Conservation (phyloP, 441 rosid genomes). For the Dalechampia spathulata region DNA sequence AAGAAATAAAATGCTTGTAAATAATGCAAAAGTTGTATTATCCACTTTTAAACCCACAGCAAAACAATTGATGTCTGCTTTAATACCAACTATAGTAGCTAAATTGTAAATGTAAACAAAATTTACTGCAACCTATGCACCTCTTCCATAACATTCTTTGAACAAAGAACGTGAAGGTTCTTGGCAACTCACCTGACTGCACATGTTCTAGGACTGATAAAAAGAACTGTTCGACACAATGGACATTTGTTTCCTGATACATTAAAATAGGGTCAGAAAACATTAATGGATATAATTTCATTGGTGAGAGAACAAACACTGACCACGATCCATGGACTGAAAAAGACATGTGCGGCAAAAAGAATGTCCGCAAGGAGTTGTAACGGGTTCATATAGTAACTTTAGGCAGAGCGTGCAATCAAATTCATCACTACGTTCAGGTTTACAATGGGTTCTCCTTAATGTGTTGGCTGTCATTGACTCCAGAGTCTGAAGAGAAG, state of each 20-base stretch:
- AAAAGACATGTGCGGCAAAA: slow-evolving; percentile 86
- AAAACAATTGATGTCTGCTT: not conserved
- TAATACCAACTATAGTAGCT: not conserved
- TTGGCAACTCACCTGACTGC: slow-evolving; percentile 59
- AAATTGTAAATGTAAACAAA: not conserved
- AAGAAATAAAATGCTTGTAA: not conserved
- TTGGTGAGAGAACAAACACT: slow-evolving; percentile 18
- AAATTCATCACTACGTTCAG: slow-evolving; percentile 79
- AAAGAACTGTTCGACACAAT: slow-evolving; percentile 84
- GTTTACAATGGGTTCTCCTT: slow-evolving; percentile 37
- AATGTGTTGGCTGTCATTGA: slow-evolving; percentile 24
- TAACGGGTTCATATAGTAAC: slow-evolving; percentile 78
- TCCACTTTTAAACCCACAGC: not conserved
- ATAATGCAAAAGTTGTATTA: not conserved
- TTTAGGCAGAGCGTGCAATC: slow-evolving; percentile 92
- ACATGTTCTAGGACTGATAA: slow-evolving; percentile 76
- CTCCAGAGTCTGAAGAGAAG: slow-evolving; percentile 64
- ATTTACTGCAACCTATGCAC: not conserved
- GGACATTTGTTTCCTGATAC: slow-evolving; percentile 88
- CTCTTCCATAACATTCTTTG: too few relatives aligned
- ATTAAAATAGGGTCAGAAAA: slow-evolving; percentile 17
- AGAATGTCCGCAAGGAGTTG: slow-evolving; percentile 97
- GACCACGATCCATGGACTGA: slow-evolving; percentile 91
- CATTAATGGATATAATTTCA: slow-evolving; percentile 8
- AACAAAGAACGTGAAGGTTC: not conserved